phyloP scores from a whole-genome alignment of 1,139 yeast genomes.

The Kodamaea alishanica region DNA sequence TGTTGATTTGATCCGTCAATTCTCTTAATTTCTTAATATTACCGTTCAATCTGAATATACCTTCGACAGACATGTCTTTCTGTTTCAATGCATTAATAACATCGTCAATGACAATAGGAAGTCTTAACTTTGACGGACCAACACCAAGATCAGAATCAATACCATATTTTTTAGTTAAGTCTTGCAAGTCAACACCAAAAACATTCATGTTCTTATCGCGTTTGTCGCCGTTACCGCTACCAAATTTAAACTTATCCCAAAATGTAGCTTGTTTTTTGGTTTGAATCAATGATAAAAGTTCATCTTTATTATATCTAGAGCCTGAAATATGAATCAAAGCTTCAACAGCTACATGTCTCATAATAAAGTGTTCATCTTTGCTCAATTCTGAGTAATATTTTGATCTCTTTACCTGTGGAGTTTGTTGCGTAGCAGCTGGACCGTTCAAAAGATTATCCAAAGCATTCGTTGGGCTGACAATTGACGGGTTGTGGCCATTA shows the following conservation, averaged over 20 bases:
- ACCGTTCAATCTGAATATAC: conserved; percentile 94
- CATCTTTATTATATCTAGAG: conserved; percentile 44
- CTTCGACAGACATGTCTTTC: conserved; percentile 95
- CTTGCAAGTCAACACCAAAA: conserved; percentile 76
- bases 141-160: conserved; percentile 84
- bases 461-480: conserved; percentile 14
- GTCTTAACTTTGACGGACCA: conserved; percentile 74
- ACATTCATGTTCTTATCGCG: conserved; percentile 40
- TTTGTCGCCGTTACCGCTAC: conserved; percentile 25
- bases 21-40: conserved; percentile 81
- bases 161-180: conserved; percentile 72
- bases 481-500: conserved; percentile 7
- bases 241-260: conserved; percentile 68
- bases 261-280: conserved; percentile 55
- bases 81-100: conserved; percentile 78
- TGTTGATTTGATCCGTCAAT: conserved; percentile 71
- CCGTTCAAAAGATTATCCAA: conserved; percentile 16
- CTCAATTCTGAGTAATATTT: conserved; percentile 72
- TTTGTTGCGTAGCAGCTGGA: conserved; percentile 7
- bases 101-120: conserved; percentile 88
- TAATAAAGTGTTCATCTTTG: conserved; percentile 55
- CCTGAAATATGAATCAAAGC: conserved; percentile 47
- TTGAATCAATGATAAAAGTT: conserved; percentile 52
- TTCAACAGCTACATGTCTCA: conserved; percentile 67
- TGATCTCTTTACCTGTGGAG: conserved; percentile 14